phyloP scores from a whole-genome alignment of 805 yeast species.

The Ogataea thermomethanolica region DNA sequence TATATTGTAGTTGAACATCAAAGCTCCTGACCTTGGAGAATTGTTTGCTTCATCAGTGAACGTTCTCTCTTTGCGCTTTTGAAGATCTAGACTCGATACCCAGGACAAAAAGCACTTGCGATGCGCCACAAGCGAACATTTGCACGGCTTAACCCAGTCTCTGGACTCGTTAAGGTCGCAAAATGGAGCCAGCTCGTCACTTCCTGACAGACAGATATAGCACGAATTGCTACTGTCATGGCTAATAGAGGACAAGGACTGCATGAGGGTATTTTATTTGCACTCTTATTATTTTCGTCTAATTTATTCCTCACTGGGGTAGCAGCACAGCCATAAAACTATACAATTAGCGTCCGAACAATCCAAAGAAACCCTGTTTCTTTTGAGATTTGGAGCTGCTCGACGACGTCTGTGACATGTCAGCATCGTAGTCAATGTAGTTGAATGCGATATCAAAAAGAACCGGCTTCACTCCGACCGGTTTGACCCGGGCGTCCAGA shows the following conservation, averaged over 20 bases:
- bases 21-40: conserved; percentile 6
- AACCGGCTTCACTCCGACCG: conserved; percentile 81
- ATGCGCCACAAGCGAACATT: conserved; percentile 44
- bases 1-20: conserved; percentile 15
- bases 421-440: conserved; percentile 53
- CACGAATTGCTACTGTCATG: conserved; percentile 19
- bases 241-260: conserved; percentile 15
- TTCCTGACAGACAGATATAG: conserved; percentile 30
- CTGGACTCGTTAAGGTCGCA: conserved; percentile 29
- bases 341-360: conserved; percentile 50
- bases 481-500: conserved; percentile 39
- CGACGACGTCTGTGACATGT: conserved; percentile 11
- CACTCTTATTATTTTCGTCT: background rate
- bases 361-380: conserved; percentile 70
- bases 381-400: conserved; percentile 27
- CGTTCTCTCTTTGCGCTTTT: conserved; percentile 14
- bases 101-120: conserved; percentile 42
- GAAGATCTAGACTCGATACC: conserved; percentile 33
- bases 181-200: conserved; percentile 32
- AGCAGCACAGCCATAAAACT: conserved; percentile 3
- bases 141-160: conserved; percentile 44
- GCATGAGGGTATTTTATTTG: conserved; percentile 9
- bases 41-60: conserved; percentile 1
- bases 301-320: background rate
- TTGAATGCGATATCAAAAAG: conserved; percentile 88